Evolutionary conservation across 2,329 filamentous ascomycete genomes (phyloP).

Genomic region (Ceratocystis smalleyi): DNA sequence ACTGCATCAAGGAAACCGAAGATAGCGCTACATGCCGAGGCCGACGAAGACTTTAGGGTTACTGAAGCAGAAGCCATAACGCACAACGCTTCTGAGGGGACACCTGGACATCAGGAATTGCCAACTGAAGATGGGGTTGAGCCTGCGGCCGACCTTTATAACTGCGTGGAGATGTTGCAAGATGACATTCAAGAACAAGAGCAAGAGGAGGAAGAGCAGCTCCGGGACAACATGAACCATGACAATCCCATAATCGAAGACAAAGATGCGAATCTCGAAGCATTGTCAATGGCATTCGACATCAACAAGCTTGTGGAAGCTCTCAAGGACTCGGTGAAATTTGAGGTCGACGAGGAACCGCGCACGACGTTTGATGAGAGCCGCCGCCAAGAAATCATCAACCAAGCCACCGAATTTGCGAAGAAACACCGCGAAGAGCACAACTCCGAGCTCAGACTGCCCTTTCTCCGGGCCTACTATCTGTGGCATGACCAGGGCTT

Average conservation of each 20-base stretch:
- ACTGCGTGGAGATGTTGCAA: neutral
- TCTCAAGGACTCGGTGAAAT: constrained; percentile 19
- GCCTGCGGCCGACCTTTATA: neutral
- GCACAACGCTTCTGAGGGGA: neutral
- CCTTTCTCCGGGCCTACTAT: constrained; percentile 42
- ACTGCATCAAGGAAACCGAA: neutral
- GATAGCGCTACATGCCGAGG: neutral
- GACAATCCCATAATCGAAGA: constrained; percentile 11
- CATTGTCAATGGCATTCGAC: constrained; percentile 10
- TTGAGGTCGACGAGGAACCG: constrained; percentile 20
- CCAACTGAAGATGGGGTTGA: neutral
- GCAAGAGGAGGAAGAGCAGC: neutral
- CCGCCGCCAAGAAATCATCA: neutral
- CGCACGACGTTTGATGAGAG: neutral
- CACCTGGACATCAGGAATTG: neutral
- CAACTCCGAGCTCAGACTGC: constrained; percentile 2
- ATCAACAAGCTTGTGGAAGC: constrained; percentile 11
- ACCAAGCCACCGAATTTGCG: neutral
- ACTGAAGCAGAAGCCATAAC: neutral
- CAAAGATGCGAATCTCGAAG: constrained; percentile 11
- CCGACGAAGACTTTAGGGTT: neutral
- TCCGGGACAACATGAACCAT: neutral
- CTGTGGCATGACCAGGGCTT: constrained; percentile 47
- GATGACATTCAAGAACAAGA: constrained; percentile 7
- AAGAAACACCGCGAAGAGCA: constrained; percentile 4